Conservation (phyloP, 2,329 filamentous ascomycete species). For the Colletotrichum euphorbiae region DNA sequence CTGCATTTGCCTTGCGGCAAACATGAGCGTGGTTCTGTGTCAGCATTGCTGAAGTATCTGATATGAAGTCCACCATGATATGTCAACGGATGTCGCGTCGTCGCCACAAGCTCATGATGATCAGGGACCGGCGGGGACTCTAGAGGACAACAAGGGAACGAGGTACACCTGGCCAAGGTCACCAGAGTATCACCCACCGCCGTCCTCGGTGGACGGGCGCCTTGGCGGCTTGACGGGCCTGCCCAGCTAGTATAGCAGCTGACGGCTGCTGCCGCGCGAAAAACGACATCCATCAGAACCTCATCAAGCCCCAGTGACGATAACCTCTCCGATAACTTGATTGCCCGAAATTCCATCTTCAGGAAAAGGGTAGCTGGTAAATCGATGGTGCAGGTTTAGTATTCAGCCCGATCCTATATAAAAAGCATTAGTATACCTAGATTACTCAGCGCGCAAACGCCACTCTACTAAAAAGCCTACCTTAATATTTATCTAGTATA, state of each 20-base stretch:
- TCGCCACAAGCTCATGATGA: slow-evolving; percentile 31
- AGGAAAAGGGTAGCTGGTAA: too few relatives aligned
- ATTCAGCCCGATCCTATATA: too few relatives aligned
- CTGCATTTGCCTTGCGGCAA: slow-evolving; percentile 10
- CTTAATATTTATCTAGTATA: too few relatives aligned
- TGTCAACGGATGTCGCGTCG: background rate
- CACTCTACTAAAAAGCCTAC: too few relatives aligned
- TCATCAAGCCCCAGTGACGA: slow-evolving; percentile 16
- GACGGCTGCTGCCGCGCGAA: slow-evolving; percentile 11
- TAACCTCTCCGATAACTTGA: slow-evolving; percentile 30
- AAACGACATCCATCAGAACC: slow-evolving; percentile 25
- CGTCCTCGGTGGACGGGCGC: background rate
- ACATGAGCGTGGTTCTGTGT: background rate
- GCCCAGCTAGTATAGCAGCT: background rate
- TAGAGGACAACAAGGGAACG: background rate
- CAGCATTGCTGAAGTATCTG: background rate
- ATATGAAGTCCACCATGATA: slow-evolving; percentile 1
- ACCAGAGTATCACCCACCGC: background rate
- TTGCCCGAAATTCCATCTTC: slow-evolving; percentile 31
- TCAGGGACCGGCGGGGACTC: slow-evolving; percentile 7
- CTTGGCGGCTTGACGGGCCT: background rate
- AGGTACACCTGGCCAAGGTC: background rate
- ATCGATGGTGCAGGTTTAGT: too few relatives aligned
- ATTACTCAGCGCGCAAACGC: too few relatives aligned
- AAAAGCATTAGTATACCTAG: too few relatives aligned